These are phyloP conservation scores for Begonia loranthoides DNA, from an alignment of 306 rosid species.

Conservation along the genomic window DNA sequence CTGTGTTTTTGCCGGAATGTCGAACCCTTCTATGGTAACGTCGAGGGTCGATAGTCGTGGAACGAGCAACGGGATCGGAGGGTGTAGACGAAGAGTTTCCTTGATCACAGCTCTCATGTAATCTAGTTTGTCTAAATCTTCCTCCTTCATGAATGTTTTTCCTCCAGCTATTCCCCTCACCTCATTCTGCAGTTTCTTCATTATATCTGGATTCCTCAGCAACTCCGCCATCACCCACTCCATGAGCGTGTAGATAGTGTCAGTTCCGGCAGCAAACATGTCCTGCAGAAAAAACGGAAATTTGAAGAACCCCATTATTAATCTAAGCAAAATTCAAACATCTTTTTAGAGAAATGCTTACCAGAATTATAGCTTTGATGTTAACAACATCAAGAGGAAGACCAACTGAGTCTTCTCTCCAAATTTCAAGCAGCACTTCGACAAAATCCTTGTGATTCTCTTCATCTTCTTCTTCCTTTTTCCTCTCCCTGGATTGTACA, in stretches of 20 bases:
- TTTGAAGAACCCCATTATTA: neutral
- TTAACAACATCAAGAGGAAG: neutral
- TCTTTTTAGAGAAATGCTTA: neutral
- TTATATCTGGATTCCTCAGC: neutral
- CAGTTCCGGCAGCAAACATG: neutral
- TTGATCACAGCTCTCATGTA: conserved; percentile 2
- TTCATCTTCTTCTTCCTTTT: neutral
- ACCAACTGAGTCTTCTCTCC: neutral
- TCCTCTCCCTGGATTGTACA: neutral
- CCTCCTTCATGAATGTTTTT: neutral
- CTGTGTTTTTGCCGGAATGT: conserved; percentile 2
- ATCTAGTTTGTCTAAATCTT: neutral
- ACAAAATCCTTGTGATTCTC: conserved; percentile 1
- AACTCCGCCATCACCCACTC: conserved; percentile 4
- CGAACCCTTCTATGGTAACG: conserved; percentile 3
- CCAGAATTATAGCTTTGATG: conserved; percentile 1
- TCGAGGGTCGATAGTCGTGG: neutral
- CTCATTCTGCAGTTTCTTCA: conserved; percentile 4
- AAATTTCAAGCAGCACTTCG: neutral
- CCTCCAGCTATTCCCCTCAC: neutral
- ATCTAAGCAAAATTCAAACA: neutral
- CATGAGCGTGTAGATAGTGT: neutral
- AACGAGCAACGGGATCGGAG: neutral
- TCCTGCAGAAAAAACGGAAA: neutral
- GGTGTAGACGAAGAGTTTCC: conserved; percentile 5